Evolutionary conservation across 1,284 basidiomycete genomes (phyloP).

Genomic region (Malassezia yamatoensis): DNA sequence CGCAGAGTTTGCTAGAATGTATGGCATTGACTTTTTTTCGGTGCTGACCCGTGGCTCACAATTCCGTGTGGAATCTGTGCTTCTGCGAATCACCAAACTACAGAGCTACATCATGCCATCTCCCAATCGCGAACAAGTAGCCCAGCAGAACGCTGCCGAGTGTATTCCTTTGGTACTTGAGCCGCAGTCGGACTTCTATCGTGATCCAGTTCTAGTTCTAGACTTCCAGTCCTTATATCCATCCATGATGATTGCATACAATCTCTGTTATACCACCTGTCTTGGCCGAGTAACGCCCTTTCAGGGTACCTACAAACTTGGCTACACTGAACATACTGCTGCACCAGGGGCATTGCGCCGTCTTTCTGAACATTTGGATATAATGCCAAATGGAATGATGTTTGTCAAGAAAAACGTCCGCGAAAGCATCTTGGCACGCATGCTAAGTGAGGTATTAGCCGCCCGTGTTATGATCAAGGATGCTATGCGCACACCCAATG

Average conservation of each 20-base stretch:
- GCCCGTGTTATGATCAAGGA: slow-evolving; percentile 97
- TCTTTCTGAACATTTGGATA: slow-evolving; percentile 63
- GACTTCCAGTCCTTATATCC: slow-evolving; percentile 96
- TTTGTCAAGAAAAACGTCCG: slow-evolving; percentile 79
- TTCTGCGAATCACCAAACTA: slow-evolving; percentile 95
- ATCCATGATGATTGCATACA: slow-evolving; percentile 95
- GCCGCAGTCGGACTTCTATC: slow-evolving; percentile 83
- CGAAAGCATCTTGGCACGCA: slow-evolving; percentile 73
- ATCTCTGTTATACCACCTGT: slow-evolving; percentile 63
- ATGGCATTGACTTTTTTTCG: slow-evolving; percentile 92
- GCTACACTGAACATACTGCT: slow-evolving; percentile 62
- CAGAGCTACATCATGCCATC: slow-evolving; percentile 56
- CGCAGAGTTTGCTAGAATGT: slow-evolving; percentile 81
- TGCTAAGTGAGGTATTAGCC: slow-evolving; percentile 84
- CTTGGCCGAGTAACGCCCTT: slow-evolving; percentile 76
- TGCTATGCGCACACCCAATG: slow-evolving; percentile 68
- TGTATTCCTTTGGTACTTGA: slow-evolving; percentile 90
- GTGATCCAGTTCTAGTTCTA: slow-evolving; percentile 76
- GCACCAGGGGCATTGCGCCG: slow-evolving; percentile 60
- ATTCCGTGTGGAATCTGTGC: slow-evolving; percentile 96
- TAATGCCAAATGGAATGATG: slow-evolving; percentile 73
- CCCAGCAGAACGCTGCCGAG: slow-evolving; percentile 87
- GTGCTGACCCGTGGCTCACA: slow-evolving; percentile 89
- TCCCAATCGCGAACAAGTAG: slow-evolving; percentile 38
- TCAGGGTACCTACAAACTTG: slow-evolving; percentile 78